Evolutionary conservation across 257 asterid genomes (phyloP).

Genomic region (Przewalskia tangutica): DNA sequence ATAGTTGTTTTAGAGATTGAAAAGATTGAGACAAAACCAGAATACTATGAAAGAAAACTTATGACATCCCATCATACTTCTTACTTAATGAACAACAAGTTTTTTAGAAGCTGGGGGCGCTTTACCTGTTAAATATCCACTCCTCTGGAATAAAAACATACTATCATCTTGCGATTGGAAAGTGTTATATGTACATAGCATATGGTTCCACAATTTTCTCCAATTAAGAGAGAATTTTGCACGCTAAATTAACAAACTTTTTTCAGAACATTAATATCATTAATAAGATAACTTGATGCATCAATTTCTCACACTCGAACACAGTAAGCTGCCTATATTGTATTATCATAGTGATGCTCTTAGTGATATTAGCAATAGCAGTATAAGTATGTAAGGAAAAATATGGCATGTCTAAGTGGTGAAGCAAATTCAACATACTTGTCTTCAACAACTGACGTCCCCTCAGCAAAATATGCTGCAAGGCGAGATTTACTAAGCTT

Average conservation of each 20-base stretch:
- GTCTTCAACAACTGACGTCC: constrained; percentile 56
- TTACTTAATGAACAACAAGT: too few species aligned
- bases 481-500: constrained; percentile 70
- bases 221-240: background rate
- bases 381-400: background rate
- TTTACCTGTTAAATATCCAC: too few species aligned
- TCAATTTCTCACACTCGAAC: background rate
- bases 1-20: too few species aligned
- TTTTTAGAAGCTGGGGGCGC: too few species aligned
- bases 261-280: background rate
- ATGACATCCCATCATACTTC: too few species aligned
- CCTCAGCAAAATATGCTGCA: constrained; percentile 84
- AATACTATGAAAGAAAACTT: too few species aligned
- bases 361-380: background rate
- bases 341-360: background rate
- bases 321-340: background rate
- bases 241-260: background rate
- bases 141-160: too few species aligned
- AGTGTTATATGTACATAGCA: background rate
- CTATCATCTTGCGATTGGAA: background rate
- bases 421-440: constrained; percentile 27
- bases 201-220: background rate
- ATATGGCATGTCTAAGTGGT: background rate
- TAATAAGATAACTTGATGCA: background rate
- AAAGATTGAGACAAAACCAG: too few species aligned